phyloP scores from a whole-genome alignment of 805 yeast genomes.

The Wickerhamiella brachini region DNA sequence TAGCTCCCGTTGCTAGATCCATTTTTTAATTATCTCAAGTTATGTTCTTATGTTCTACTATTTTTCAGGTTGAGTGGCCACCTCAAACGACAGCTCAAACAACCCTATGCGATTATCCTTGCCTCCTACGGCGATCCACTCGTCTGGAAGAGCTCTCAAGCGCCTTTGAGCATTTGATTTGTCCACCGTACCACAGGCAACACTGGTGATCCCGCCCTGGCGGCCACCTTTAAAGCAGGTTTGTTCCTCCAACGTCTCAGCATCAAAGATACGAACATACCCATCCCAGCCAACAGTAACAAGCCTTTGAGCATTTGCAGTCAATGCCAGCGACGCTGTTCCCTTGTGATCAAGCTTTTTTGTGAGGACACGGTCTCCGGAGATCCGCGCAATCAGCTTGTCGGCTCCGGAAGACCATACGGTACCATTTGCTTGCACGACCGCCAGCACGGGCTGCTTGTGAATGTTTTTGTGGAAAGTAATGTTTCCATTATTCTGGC shows the following conservation, averaged over 20 bases:
- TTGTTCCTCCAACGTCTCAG: conserved; percentile 20
- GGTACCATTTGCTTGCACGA: conserved; percentile 14
- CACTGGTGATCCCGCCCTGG: conserved; percentile 19
- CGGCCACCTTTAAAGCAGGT: conserved; percentile 22
- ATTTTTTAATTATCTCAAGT: too few species aligned
- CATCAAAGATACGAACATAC: conserved; percentile 22
- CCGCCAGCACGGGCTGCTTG: conserved; percentile 22
- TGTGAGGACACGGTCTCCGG: conserved; percentile 8
- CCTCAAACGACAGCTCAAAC: conserved; percentile 17
- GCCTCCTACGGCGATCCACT: conserved; percentile 35
- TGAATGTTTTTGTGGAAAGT: conserved; percentile 13
- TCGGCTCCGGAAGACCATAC: conserved; percentile 25
- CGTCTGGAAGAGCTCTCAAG: conserved; percentile 10
- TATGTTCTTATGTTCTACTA: too few species aligned
- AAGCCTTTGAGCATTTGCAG: conserved; percentile 14
- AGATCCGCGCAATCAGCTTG: conserved; percentile 3
- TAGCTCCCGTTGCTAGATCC: background rate
- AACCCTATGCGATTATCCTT: conserved; percentile 41
- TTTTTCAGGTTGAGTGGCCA: too few species aligned
- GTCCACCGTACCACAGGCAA: conserved; percentile 4
- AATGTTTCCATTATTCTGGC: background rate
- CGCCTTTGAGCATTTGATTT: conserved; percentile 3
- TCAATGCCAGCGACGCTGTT: conserved; percentile 16
- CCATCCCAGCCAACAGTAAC: conserved; percentile 31
- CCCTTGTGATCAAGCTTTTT: conserved; percentile 17